A percentile compares a stretch with the other conserved stretches of the same genome.
Evolutionary conservation across 345 rosid genomes (phyloP).

Genomic region (Limnanthes douglasii): DNA sequence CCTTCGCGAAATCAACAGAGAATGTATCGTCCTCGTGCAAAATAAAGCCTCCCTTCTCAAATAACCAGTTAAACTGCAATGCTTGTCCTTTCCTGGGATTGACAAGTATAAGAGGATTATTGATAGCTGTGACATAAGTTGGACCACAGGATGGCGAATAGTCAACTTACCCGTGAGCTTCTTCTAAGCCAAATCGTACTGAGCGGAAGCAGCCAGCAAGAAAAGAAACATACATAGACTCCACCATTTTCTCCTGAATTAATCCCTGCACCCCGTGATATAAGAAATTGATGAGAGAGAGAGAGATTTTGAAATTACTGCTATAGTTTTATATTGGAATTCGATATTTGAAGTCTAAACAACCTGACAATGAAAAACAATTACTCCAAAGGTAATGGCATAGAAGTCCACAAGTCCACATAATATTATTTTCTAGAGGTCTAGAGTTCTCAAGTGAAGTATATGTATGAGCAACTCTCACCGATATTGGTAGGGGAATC

Average conservation of each 20-base stretch:
- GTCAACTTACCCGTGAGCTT: conserved; percentile 80
- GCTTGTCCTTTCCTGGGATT: conserved; percentile 77
- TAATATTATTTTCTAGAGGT: no score
- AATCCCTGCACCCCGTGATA: conserved; percentile 25
- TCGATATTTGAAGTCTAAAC: not conserved
- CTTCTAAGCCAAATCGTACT: conserved; percentile 77
- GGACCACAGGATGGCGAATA: conserved; percentile 5
- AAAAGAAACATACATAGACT: conserved; percentile 85
- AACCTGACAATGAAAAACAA: not conserved
- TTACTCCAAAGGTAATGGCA: not conserved
- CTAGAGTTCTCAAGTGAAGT: no score
- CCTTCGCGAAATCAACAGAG: conserved; percentile 73
- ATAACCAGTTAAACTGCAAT: conserved; percentile 81
- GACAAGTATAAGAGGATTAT: conserved; percentile 7
- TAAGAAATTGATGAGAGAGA: not conserved
- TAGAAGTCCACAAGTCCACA: no score
- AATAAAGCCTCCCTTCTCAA: conserved; percentile 67
- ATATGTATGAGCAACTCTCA: no score
- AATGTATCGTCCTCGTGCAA: conserved; percentile 51
- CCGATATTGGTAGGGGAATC: no score
- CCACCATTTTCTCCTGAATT: conserved; percentile 41
- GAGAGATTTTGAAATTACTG: not conserved
- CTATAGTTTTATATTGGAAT: not conserved
- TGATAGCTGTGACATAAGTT: not conserved
- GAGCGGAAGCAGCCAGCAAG: conserved; percentile 91